These are phyloP conservation scores for Arctium lappa DNA, from an alignment of 129 eudicot genomes.

Conservation along the genomic window DNA sequence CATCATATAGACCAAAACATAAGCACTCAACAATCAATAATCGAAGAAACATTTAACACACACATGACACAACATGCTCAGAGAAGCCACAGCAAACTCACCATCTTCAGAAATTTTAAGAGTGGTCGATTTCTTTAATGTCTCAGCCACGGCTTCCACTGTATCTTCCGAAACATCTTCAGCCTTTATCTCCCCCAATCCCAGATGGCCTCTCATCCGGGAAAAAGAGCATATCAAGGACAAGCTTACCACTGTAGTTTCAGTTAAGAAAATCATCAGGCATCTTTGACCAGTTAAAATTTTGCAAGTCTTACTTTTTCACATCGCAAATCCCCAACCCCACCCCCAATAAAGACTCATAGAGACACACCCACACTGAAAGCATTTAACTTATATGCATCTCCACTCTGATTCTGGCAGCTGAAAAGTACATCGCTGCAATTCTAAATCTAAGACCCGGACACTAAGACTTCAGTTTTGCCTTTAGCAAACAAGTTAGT, in stretches of 20 bases:
- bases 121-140: slow-evolving; percentile 60
- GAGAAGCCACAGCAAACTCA: slow-evolving; percentile 18
- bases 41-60: background rate
- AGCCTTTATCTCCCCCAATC: slow-evolving; percentile 66
- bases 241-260: slow-evolving; percentile 73
- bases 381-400: background rate
- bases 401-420: background rate
- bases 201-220: slow-evolving; percentile 74
- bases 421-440: background rate
- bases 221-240: slow-evolving; percentile 88
- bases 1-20: background rate
- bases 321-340: background rate
- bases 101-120: slow-evolving; percentile 86
- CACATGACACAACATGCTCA: background rate
- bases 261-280: slow-evolving; percentile 46
- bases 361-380: background rate
- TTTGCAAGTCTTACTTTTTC: background rate
- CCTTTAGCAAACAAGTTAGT: background rate
- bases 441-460: background rate
- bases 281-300: background rate
- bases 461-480: background rate
- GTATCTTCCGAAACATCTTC: slow-evolving; percentile 80
- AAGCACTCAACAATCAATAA: background rate
- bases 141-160: slow-evolving; percentile 70
- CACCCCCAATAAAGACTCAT: background rate